Evolutionary conservation across 2,329 filamentous ascomycete genomes (phyloP).

Genomic region (Clonostachys byssicola): DNA sequence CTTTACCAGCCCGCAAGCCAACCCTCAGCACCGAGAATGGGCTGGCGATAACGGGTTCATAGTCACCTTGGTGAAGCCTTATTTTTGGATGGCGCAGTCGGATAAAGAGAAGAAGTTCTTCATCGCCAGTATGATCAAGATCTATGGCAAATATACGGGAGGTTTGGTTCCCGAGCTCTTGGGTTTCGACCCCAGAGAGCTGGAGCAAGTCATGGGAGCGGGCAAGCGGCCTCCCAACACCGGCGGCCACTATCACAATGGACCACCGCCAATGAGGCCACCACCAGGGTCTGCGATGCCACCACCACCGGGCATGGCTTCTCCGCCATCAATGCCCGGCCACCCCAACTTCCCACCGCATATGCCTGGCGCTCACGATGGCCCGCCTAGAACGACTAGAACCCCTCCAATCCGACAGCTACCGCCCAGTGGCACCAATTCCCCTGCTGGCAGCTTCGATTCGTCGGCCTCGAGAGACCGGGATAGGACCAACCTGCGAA

Average conservation of each 20-base stretch:
- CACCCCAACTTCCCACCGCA: constrained; percentile 3
- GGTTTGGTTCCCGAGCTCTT: constrained; percentile 74
- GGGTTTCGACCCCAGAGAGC: constrained; percentile 78
- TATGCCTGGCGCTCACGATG: constrained; percentile 6
- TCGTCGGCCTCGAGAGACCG: constrained; percentile 32
- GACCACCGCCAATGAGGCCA: constrained; percentile 18
- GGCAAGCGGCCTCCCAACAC: constrained; percentile 23
- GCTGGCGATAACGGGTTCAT: constrained; percentile 80
- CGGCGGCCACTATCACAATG: not conserved
- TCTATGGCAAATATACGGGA: constrained; percentile 93
- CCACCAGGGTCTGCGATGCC: constrained; percentile 6
- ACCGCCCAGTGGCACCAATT: constrained; percentile 32
- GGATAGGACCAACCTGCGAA: constrained; percentile 37
- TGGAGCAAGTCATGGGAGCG: constrained; percentile 68
- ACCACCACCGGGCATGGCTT: constrained; percentile 3
- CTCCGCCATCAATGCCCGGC: constrained; percentile 5
- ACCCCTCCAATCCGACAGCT: constrained; percentile 23
- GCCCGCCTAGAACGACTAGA: constrained; percentile 5
- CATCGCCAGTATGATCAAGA: constrained; percentile 92
- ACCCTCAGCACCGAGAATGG: constrained; percentile 65
- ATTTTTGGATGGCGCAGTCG: constrained; percentile 94
- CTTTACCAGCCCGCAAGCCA: constrained; percentile 59
- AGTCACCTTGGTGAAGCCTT: constrained; percentile 87
- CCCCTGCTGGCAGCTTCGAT: constrained; percentile 48
- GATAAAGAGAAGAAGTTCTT: constrained; percentile 99